A percentile compares a stretch with the other conserved stretches of the same genome.
Evolutionary conservation across 768 basidiomycete genomes (phyloP).

Genomic region (Amyloporia xantha): DNA sequence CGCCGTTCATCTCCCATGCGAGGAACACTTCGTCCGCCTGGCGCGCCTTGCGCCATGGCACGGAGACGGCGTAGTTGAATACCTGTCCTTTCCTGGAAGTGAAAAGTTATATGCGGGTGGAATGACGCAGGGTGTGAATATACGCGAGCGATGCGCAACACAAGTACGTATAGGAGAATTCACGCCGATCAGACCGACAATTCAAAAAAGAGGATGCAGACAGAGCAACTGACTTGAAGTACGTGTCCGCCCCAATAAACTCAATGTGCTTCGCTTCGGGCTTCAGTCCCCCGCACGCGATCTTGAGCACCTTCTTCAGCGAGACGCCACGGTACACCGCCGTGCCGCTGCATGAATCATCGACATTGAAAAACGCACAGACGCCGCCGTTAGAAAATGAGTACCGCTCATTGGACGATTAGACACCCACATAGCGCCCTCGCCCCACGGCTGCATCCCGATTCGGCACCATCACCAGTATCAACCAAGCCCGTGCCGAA

Average conservation of each 20-base stretch:
- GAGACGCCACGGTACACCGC: constrained; percentile 47
- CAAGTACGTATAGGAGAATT: background rate
- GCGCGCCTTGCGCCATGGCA: constrained; percentile 43
- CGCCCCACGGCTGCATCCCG: constrained; percentile 44
- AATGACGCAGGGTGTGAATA: background rate
- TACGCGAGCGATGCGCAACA: background rate
- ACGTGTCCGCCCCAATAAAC: constrained; percentile 52
- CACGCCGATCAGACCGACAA: background rate
- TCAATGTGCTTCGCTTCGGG: constrained; percentile 46
- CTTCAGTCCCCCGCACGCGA: constrained; percentile 43
- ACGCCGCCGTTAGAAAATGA: no score
- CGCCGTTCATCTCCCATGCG: constrained; percentile 48
- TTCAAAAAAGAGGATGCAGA: no score
- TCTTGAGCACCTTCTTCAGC: constrained; percentile 46
- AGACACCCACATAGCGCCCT: constrained; percentile 40
- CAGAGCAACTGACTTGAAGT: no score
- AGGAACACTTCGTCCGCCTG: constrained; percentile 45
- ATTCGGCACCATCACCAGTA: no score
- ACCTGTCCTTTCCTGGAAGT: constrained; percentile 28
- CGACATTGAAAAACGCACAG: no score
- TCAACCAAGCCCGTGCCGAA: no score
- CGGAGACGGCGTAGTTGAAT: constrained; percentile 42
- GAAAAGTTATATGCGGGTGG: background rate
- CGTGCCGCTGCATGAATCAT: constrained; percentile 32
- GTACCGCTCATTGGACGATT: constrained; percentile 5